Base-by-base conservation (phyloP, 352 stramenopile species). In the Phytophthora syringae region DNA sequence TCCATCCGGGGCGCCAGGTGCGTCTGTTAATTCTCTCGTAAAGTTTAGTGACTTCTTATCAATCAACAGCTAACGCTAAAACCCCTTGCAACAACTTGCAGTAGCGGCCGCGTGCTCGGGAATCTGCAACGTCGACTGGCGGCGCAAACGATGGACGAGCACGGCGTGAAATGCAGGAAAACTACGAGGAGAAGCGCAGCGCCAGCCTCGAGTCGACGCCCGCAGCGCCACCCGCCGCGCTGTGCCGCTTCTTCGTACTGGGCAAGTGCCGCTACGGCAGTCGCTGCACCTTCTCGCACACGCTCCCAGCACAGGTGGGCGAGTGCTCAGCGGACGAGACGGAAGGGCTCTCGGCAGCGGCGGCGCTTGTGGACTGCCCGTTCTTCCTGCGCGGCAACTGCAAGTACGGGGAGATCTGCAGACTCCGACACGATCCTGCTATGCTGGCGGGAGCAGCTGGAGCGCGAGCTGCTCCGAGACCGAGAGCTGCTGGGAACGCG, bases 201-300 rank as follows among this genome's bases (percentile, higher is more conserved):
- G 42, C 53, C 9, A 21, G 22, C n/a, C 39, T 4, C 25, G 20
- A 16, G 43, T 43, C 21, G 36, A 28, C 22, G 36, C 21, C 27
- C 52, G 56, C 32, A 34, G 32, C 51, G 18, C 61, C 79, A 2
- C 71, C 76, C 15, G 60, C 78, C 11, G 52, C 64, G 42, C 75
- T 93, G 15, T 93, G 84, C 25, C 82, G 84, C 49, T 93, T 93
- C 57, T 93, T 81, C 65, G 84, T 93, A 65, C 68, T 93, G 15
- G 84, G 81, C 25, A 93, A 90, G 51, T 93, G 84, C 55, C 71
- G 72, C 22, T 93, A 81, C 53, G 84, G 83, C 18, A 92, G 80
- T 44, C 79, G 73, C 44, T 93, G 84, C 69, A 90, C 84, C 39
- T 93, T 85, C 64, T 93, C 84, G 20, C 84, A 93, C 64, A 20